Evolutionary conservation across 371 early-diverging fungal genomes (phyloP), one percentile per base, ranked within the genome.

Genomic region (Capillidium heterosporum): DNA sequence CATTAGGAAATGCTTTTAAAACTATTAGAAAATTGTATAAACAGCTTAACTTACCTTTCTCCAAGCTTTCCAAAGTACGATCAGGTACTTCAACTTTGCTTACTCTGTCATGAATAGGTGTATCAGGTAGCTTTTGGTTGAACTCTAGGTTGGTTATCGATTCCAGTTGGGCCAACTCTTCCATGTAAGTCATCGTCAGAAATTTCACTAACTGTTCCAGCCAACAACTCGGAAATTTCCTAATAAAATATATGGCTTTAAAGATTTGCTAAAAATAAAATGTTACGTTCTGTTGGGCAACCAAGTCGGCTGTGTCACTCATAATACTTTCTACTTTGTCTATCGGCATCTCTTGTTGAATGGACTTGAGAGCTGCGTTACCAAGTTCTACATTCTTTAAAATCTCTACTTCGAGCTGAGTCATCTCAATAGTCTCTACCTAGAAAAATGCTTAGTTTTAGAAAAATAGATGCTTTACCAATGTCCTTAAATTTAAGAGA

Each of bases 321-420:
- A 50, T 50, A 11, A 50, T 21, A 21, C 32, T 50, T 50, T 50
- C 50, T 26, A 50, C 32, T 24, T 50, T 29, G 29, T 50, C 27
- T 7, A 50, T 50, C 17, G 50, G 50, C 50, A 50, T 50, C 29
- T 50, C 50, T 7, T 19, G 15, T 32, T 50, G 50, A 26, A 50
- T 50, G 7, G 2, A 17, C 29, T 26, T 21, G 7, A 50, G n/a
- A 50, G 50, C 24, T 7, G 4, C 27, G 21, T 21, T 26, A 4
- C 50, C 50, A 23, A 15, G 2, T 32, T 50, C 32, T 32, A 50
- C 21, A 50, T 29, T 50, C 29, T 50, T 19, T 15, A 50, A 29
- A 13, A 50, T n/a, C n/a, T 50, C 29, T 17, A 32, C 50, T 50
- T 50, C 50, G 2, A 50, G 29, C 32, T 50, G 50, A 50, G 50